Conservation (phyloP, 306 rosid genomes). For the Citrullus amarus region DNA sequence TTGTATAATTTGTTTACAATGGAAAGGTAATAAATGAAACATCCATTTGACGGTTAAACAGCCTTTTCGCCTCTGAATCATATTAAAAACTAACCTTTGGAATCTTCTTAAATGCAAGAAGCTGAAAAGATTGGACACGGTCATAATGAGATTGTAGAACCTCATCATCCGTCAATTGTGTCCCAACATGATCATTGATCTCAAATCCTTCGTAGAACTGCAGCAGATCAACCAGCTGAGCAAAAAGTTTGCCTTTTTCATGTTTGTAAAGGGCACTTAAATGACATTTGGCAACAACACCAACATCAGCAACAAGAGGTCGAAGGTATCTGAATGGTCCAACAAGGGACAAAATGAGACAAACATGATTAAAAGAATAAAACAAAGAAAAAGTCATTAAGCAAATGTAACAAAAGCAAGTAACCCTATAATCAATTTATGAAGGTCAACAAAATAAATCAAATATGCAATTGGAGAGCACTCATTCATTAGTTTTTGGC, state of each 20-base stretch:
- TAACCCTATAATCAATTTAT: neutral
- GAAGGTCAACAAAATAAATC: neutral
- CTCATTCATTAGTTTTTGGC: neutral
- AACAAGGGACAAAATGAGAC: neutral
- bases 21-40: neutral
- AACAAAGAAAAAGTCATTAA: neutral
- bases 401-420: neutral
- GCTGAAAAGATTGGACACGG: conserved; percentile 73
- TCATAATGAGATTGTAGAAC: conserved; percentile 88
- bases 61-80: neutral
- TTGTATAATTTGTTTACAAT: neutral
- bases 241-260: conserved; percentile 86
- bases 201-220: conserved; percentile 95
- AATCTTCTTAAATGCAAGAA: conserved; percentile 74
- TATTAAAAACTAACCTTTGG: conserved; percentile 46
- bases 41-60: neutral
- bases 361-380: neutral
- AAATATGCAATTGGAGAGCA: neutral
- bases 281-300: conserved; percentile 94
- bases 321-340: conserved; percentile 56
- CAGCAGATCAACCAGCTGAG: conserved; percentile 84
- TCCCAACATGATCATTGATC: conserved; percentile 85
- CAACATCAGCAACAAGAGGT: conserved; percentile 97
- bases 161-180: conserved; percentile 84
- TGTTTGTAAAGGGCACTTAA: conserved; percentile 88